A percentile compares a stretch with the other conserved stretches of the same genome.
phyloP scores from a whole-genome alignment of 495 filamentous ascomycete genomes.

The Penicillium manginii region DNA sequence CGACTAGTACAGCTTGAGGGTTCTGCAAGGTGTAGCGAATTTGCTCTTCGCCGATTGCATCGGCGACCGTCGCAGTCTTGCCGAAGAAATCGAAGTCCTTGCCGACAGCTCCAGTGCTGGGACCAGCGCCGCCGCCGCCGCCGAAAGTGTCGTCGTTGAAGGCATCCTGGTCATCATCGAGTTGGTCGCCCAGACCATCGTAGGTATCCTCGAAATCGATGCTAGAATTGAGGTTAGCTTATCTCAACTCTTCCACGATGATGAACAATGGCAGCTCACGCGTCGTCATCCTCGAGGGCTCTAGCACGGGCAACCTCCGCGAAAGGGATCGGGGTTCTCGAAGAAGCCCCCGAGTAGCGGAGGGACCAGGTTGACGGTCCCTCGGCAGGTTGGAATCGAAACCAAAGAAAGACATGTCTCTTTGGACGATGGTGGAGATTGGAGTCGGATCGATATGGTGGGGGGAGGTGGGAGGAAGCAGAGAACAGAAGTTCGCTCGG shows the following conservation, averaged over 20 bases:
- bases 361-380: constrained; percentile 49
- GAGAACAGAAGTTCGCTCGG: constrained; percentile 5
- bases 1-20: constrained; percentile 47
- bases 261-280: constrained; percentile 55
- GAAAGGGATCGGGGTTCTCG: constrained; percentile 87
- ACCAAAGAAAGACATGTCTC: constrained; percentile 82
- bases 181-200: constrained; percentile 88
- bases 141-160: constrained; percentile 99
- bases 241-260: not conserved
- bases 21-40: constrained; percentile 73
- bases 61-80: constrained; percentile 80
- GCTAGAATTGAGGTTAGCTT: constrained; percentile 34
- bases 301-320: constrained; percentile 68
- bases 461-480: constrained; percentile 20
- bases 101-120: constrained; percentile 57
- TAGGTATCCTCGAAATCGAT: constrained; percentile 98
- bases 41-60: constrained; percentile 88
- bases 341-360: constrained; percentile 80
- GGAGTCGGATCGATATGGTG: constrained; percentile 14
- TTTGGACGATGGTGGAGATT: constrained; percentile 21
- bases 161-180: constrained; percentile 90
- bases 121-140: constrained; percentile 35
- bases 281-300: constrained; percentile 68
- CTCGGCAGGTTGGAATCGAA: constrained; percentile 71
- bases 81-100: constrained; percentile 98